Conservation (phyloP, 2,329 filamentous ascomycete genomes). For the Calonectria fujianensis region DNA sequence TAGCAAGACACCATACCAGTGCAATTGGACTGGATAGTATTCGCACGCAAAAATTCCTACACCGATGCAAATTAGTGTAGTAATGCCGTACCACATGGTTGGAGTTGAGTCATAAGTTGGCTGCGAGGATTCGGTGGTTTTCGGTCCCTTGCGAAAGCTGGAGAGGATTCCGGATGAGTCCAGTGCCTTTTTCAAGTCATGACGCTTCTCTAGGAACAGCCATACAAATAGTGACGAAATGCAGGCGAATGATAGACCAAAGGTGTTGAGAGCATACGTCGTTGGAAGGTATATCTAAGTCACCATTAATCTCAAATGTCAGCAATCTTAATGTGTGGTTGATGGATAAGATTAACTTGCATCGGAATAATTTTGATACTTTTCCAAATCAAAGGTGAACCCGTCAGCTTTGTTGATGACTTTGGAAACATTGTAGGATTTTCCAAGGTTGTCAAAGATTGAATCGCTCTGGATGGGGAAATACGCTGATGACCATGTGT, state of each 20-base stretch:
- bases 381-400: conserved; percentile 65
- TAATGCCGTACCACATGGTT: conserved; percentile 53
- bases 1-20: conserved; percentile 58
- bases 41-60: conserved; percentile 57
- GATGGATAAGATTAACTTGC: conserved; percentile 51
- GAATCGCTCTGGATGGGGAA: conserved; percentile 71
- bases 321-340: not conserved
- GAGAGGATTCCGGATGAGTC: conserved; percentile 28
- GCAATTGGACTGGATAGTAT: conserved; percentile 57
- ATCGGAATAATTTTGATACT: conserved; percentile 72
- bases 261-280: conserved; percentile 67
- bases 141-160: conserved; percentile 2
- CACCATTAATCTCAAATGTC: not conserved
- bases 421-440: conserved; percentile 67
- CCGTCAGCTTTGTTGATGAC: conserved; percentile 67
- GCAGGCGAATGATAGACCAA: conserved; percentile 72
- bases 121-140: conserved; percentile 34
- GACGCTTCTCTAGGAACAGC: conserved; percentile 57
- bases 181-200: conserved; percentile 46
- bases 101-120: conserved; percentile 48
- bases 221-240: conserved; percentile 63
- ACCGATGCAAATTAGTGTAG: conserved; percentile 47
- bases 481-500: conserved; percentile 70
- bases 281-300: conserved; percentile 65
- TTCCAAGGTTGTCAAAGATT: conserved; percentile 72